Evolutionary conservation across 1,284 basidiomycete species (phyloP).

Genomic region (Moesziomyces antarcticus): DNA sequence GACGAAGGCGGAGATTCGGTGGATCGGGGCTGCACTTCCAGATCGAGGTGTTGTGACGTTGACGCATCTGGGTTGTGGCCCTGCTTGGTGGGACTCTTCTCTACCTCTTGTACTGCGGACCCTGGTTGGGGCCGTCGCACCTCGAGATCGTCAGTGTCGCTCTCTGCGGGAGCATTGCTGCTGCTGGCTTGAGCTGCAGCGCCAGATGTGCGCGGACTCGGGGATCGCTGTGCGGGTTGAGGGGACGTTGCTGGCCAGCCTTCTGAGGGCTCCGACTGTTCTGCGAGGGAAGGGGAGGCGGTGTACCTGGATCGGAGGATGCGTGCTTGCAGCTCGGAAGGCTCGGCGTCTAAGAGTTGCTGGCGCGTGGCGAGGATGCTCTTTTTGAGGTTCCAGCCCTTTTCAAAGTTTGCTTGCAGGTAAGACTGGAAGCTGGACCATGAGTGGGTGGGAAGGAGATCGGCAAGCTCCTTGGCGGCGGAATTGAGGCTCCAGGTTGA

Average conservation of each 20-base stretch:
- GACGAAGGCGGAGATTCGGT: not conserved
- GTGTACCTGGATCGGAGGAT: constrained; percentile 34
- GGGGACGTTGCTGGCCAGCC: constrained; percentile 25
- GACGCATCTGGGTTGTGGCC: not conserved
- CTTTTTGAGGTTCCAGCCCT: constrained; percentile 34
- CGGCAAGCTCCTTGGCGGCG: constrained; percentile 38
- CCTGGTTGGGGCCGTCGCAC: constrained; percentile 30
- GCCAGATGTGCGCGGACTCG: not conserved
- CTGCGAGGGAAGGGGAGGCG: constrained; percentile 17
- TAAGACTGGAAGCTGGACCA: constrained; percentile 48
- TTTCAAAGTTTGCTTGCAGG: constrained; percentile 44
- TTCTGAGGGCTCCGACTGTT: constrained; percentile 32
- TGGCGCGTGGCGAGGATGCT: constrained; percentile 17
- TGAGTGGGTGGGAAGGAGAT: constrained; percentile 34
- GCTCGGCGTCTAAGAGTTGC: constrained; percentile 18
- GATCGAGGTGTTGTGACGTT: not conserved
- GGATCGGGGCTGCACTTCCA: not conserved
- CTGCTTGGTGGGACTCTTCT: constrained; percentile 21
- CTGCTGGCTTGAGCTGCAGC: not conserved
- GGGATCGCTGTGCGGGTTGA: not conserved
- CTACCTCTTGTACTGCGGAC: constrained; percentile 6
- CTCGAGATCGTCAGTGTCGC: constrained; percentile 20
- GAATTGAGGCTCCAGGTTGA: constrained; percentile 47
- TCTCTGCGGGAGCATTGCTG: constrained; percentile 1
- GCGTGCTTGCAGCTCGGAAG: constrained; percentile 31